A percentile compares a stretch with the other conserved stretches of the same genome.
Conservation (phyloP, 2,329 filamentous ascomycete species). For the Aaosphaeria pasadenensis region DNA sequence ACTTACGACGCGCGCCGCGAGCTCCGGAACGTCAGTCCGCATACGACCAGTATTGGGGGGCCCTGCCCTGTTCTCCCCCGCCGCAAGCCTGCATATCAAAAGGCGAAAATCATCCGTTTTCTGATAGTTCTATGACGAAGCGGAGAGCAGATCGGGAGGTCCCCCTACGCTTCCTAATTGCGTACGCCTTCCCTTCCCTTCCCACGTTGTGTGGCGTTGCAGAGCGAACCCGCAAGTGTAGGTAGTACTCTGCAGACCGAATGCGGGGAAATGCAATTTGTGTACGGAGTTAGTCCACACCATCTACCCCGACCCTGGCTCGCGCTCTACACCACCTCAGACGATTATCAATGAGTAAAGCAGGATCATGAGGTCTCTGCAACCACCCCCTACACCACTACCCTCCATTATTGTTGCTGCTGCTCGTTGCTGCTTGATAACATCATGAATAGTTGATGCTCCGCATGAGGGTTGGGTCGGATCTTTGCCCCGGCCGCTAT, state of each 20-base stretch:
- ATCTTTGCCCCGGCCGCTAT: background rate
- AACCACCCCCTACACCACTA: background rate
- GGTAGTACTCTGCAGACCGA: background rate
- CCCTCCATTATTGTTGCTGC: too few species aligned
- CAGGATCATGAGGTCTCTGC: constrained; percentile 11
- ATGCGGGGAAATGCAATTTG: background rate
- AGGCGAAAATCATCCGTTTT: too few species aligned
- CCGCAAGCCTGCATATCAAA: too few species aligned
- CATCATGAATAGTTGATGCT: too few species aligned
- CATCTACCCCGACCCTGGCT: background rate
- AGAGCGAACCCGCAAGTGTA: too few species aligned
- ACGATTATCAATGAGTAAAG: background rate
- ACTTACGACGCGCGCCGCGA: too few species aligned
- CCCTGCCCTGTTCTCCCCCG: too few species aligned
- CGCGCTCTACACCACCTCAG: constrained; percentile 6
- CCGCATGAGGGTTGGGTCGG: background rate
- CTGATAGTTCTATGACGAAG: too few species aligned
- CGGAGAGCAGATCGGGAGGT: too few species aligned
- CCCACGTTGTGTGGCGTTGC: constrained; percentile 1
- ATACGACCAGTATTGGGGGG: too few species aligned
- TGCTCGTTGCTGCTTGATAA: too few species aligned
- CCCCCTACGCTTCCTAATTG: background rate
- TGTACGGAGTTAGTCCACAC: background rate
- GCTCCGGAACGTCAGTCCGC: too few species aligned
- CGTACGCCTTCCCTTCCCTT: background rate